Percentiles rank a stretch among this genome's conserved stretches.
These are phyloP conservation scores for barrel medic (Medicago truncatula) DNA, from an alignment of 306 rosid species.

Conservation along the genomic window DNA sequence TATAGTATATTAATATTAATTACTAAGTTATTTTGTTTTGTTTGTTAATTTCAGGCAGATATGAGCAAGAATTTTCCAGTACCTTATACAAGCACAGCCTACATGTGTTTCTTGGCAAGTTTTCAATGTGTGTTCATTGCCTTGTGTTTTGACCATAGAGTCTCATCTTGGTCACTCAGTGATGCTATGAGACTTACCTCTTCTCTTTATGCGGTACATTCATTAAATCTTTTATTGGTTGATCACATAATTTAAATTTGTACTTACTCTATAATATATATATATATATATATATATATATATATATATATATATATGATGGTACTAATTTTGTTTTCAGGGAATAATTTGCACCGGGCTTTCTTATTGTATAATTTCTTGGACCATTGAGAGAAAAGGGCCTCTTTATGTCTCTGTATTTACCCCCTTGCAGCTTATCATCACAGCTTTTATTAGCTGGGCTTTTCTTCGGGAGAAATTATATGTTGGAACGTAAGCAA, in stretches of 20 bases:
- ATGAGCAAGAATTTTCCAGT: slow-evolving; percentile 69
- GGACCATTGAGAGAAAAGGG: slow-evolving; percentile 85
- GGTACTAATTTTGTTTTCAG: slow-evolving; percentile 44
- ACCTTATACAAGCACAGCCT: slow-evolving; percentile 73
- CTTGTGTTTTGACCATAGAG: slow-evolving; percentile 45
- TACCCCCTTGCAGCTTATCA: slow-evolving; percentile 68
- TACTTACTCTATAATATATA: neutral
- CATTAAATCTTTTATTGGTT: neutral
- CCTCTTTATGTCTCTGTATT: slow-evolving; percentile 77
- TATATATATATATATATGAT: no score
- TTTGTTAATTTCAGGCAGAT: slow-evolving; percentile 58
- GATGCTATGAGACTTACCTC: slow-evolving; percentile 53
- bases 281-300: no score
- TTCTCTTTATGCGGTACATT: slow-evolving; percentile 63
- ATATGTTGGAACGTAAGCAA: slow-evolving; percentile 87
- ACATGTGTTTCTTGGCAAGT: slow-evolving; percentile 66
- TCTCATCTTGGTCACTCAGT: slow-evolving; percentile 67
- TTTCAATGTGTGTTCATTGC: slow-evolving; percentile 70
- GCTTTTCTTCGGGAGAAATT: slow-evolving; percentile 66
- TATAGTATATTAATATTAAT: no score
- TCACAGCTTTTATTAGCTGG: slow-evolving; percentile 81
- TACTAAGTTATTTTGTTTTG: no score
- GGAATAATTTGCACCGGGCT: slow-evolving; percentile 75
- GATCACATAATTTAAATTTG: no score
- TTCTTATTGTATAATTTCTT: slow-evolving; percentile 63